These are phyloP conservation scores for Prillingera fragicola DNA, from an alignment of 1,284 basidiomycete genomes.

Conservation along the genomic window DNA sequence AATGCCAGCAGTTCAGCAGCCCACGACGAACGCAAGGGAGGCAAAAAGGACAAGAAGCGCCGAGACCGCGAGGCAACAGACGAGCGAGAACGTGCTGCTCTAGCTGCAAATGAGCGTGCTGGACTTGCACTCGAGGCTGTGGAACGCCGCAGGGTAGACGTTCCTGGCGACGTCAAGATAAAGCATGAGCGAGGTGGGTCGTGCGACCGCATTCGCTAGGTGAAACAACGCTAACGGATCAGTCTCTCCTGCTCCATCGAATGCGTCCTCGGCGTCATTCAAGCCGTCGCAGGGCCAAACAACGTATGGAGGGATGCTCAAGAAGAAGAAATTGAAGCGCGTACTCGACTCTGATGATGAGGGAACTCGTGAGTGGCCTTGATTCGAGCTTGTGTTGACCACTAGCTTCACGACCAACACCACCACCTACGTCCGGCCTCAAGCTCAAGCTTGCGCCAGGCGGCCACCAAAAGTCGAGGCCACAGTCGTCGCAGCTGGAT, in stretches of 20 bases:
- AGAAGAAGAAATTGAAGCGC: slow-evolving; percentile 80
- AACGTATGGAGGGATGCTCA: slow-evolving; percentile 53
- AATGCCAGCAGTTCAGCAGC: slow-evolving; percentile 57
- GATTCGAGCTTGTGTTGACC: slow-evolving; percentile 3
- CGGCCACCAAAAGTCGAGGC: slow-evolving; percentile 25
- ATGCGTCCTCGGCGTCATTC: slow-evolving; percentile 34
- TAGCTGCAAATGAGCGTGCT: slow-evolving; percentile 31
- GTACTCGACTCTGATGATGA: slow-evolving; percentile 65
- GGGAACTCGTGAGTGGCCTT: slow-evolving; percentile 58
- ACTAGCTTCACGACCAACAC: slow-evolving; percentile 48
- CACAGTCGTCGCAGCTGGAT: slow-evolving; percentile 23
- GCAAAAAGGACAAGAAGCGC: slow-evolving; percentile 60
- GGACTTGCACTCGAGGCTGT: slow-evolving; percentile 31
- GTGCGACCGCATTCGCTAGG: neutral
- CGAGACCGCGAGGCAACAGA: slow-evolving; percentile 55
- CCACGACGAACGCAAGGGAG: slow-evolving; percentile 4
- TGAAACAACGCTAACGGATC: neutral
- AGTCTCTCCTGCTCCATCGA: slow-evolving; percentile 41
- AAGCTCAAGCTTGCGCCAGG: slow-evolving; percentile 36
- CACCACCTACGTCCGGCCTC: slow-evolving; percentile 32
- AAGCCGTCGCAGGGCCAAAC: slow-evolving; percentile 18
- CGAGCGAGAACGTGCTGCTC: slow-evolving; percentile 57
- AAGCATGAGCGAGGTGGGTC: slow-evolving; percentile 37
- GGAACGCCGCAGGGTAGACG: slow-evolving; percentile 18
- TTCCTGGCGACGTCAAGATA: slow-evolving; percentile 28